Conservation (phyloP, 2,329 filamentous ascomycete species). For the Paraphoma sp. region DNA sequence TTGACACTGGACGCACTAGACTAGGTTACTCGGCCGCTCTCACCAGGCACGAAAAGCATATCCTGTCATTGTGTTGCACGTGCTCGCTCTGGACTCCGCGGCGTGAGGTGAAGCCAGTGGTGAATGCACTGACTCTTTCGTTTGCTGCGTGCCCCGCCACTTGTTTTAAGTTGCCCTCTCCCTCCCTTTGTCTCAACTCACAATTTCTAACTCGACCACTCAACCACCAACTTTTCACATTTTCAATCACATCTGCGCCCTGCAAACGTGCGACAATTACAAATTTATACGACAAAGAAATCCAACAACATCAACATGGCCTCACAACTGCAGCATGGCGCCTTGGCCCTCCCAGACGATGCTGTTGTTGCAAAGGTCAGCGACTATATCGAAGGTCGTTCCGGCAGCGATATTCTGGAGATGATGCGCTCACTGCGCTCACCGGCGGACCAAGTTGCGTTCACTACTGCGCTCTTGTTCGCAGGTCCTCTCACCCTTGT, state of each 20-base stretch:
- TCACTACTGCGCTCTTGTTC: neutral
- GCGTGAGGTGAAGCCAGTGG: neutral
- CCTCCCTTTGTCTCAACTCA: conserved; percentile 7
- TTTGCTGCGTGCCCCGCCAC: conserved; percentile 4
- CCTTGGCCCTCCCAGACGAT: too few species aligned
- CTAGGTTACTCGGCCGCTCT: too few species aligned
- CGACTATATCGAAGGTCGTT: too few species aligned
- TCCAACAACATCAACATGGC: neutral
- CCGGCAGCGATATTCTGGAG: neutral
- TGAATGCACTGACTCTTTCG: conserved; percentile 7
- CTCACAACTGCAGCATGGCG: too few species aligned
- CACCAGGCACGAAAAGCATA: too few species aligned
- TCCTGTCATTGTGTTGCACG: neutral
- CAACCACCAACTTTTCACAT: too few species aligned
- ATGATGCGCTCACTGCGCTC: neutral
- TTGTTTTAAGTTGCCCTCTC: neutral
- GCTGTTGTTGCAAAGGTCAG: too few species aligned
- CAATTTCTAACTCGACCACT: neutral
- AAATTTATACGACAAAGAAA: neutral
- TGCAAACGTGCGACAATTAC: neutral
- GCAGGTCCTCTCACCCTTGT: conserved; percentile 3
- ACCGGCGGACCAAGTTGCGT: neutral
- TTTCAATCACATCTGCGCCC: too few species aligned
- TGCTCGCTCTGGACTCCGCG: neutral
- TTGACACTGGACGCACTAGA: too few species aligned